Evolutionary conservation across 2,329 filamentous ascomycete genomes (phyloP).

Genomic region (Apiospora malaysiana): DNA sequence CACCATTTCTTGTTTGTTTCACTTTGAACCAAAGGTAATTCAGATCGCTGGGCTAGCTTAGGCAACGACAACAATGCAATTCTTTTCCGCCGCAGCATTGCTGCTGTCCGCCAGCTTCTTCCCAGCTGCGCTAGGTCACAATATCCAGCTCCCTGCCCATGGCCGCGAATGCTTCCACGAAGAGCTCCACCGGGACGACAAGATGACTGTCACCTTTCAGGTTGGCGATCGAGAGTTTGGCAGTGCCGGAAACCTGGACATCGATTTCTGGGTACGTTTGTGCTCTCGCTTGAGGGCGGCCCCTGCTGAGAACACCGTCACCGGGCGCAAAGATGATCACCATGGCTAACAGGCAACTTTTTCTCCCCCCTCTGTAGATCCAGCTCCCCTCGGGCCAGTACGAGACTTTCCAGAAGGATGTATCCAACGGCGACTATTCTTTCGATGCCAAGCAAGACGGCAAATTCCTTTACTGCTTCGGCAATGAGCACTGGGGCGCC

Average conservation of each 20-base stretch:
- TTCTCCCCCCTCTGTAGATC: conserved; percentile 59
- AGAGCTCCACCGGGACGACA: conserved; percentile 87
- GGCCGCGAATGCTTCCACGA: conserved; percentile 98
- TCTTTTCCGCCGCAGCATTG: conserved; percentile 49
- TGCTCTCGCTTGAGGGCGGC: conserved; percentile 12
- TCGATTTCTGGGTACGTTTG: conserved; percentile 91
- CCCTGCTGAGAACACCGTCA: not conserved
- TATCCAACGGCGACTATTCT: conserved; percentile 91
- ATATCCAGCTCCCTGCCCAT: conserved; percentile 93
- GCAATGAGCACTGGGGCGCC: conserved; percentile 97
- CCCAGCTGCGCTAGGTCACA: conserved; percentile 74
- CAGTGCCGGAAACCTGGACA: conserved; percentile 89
- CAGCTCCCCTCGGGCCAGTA: conserved; percentile 77
- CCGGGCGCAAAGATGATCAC: not conserved
- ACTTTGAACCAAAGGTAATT: not conserved
- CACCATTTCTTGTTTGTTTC: not conserved
- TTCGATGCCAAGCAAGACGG: conserved; percentile 87
- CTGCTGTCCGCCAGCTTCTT: conserved; percentile 59
- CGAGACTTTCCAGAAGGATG: conserved; percentile 78
- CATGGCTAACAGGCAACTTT: conserved; percentile 28
- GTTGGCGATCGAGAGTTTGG: conserved; percentile 97
- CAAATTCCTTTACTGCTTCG: conserved; percentile 96
- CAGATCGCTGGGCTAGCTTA: not conserved
- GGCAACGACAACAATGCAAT: conserved; percentile 44
- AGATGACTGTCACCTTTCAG: conserved; percentile 98